Conservation (phyloP, 345 rosid species). For the Salix exigua region DNA sequence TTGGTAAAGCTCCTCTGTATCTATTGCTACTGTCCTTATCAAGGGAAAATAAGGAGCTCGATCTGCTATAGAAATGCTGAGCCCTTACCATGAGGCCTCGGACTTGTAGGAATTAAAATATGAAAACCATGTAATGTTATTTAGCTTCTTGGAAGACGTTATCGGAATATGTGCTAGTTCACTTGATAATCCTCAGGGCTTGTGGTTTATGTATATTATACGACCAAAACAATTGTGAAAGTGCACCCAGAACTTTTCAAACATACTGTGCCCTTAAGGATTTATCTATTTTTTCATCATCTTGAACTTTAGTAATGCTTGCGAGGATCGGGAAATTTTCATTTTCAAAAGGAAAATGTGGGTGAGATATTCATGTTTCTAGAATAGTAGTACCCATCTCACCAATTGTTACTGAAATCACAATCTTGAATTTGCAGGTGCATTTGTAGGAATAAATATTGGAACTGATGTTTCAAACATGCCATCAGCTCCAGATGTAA, state of each 20-base stretch:
- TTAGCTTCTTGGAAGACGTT: not conserved
- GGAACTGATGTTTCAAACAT: slow-evolving; percentile 73
- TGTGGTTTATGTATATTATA: not conserved
- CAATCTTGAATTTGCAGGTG: slow-evolving; percentile 43
- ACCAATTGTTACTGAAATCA: slow-evolving; percentile 3
- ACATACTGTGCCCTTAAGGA: not conserved
- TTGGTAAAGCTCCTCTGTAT: not conserved
- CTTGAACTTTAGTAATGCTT: not conserved
- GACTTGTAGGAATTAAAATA: not conserved
- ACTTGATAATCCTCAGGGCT: not conserved
- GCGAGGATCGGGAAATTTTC: not conserved
- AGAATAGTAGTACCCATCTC: not conserved
- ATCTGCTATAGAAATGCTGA: not conserved
- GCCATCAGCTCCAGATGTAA: slow-evolving; percentile 71
- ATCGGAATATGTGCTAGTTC: not conserved
- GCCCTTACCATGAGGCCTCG: not conserved
- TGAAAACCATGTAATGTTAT: too few species aligned
- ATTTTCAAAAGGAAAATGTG: not conserved
- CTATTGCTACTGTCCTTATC: not conserved
- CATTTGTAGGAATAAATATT: slow-evolving; percentile 76
- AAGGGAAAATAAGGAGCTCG: not conserved
- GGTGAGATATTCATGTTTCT: not conserved
- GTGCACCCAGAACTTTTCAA: not conserved
- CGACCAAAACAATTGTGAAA: too few species aligned
- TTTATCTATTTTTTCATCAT: not conserved